Conservation (phyloP, 1,284 basidiomycete species). For the Leccinum cinnamomeum region DNA sequence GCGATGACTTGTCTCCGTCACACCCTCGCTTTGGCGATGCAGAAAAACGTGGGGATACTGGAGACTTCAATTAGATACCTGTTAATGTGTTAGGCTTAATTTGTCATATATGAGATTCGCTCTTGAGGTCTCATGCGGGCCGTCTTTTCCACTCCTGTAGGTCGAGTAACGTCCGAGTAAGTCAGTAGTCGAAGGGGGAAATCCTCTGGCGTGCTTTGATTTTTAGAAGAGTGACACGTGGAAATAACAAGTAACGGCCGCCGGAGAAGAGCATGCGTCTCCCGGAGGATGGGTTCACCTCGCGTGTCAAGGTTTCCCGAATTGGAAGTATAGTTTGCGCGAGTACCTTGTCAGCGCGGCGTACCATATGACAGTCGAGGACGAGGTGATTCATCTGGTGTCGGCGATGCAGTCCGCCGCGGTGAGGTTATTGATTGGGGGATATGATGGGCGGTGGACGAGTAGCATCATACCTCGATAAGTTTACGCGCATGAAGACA, state of each 20-base stretch:
- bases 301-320: neutral
- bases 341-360: neutral
- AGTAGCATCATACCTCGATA: neutral
- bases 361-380: too few relatives aligned
- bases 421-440: neutral
- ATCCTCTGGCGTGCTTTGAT: neutral
- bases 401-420: too few relatives aligned
- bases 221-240: neutral
- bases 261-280: neutral
- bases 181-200: neutral
- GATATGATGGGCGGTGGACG: too few relatives aligned
- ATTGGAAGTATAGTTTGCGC: neutral
- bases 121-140: neutral
- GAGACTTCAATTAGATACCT: neutral
- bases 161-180: neutral
- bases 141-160: neutral
- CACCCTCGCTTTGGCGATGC: neutral
- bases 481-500: too few relatives aligned
- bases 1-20: neutral
- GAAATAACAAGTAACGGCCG: neutral
- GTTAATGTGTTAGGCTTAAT: neutral
- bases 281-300: neutral
- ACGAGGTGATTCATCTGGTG: too few relatives aligned
- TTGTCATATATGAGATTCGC: neutral
- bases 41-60: neutral